A percentile compares a stretch with the other conserved stretches of the same genome.
phyloP scores from a whole-genome alignment of 2,329 filamentous ascomycete genomes.

The Myriosclerotinia curreyana region DNA sequence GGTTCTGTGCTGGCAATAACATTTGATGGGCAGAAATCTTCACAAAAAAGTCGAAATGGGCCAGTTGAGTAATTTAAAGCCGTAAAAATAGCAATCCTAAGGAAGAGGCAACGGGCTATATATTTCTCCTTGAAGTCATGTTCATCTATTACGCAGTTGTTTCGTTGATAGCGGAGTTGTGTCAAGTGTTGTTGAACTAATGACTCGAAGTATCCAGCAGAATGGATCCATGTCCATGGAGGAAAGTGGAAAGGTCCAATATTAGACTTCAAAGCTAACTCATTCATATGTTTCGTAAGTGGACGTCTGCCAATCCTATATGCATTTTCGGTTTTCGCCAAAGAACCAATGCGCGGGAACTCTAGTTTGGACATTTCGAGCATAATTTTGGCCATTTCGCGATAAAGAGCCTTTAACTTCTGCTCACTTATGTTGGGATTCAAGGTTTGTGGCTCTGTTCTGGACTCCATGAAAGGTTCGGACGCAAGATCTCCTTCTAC shows the following conservation, averaged over 20 bases:
- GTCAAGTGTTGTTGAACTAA: slow-evolving; percentile 40
- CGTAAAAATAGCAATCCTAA: slow-evolving; percentile 10
- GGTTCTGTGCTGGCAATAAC: slow-evolving; percentile 37
- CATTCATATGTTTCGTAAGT: slow-evolving; percentile 28
- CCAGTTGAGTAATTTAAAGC: slow-evolving; percentile 16
- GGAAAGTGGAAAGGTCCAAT: slow-evolving; percentile 24
- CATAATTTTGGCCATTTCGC: slow-evolving; percentile 25
- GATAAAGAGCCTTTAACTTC: slow-evolving; percentile 23
- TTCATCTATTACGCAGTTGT: background rate
- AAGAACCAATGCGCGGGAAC: slow-evolving; percentile 27
- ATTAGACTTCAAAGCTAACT: slow-evolving; percentile 28
- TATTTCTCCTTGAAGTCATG: background rate
- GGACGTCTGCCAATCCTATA: slow-evolving; percentile 24
- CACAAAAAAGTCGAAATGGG: slow-evolving; percentile 37
- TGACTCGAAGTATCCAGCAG: slow-evolving; percentile 24
- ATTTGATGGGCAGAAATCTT: slow-evolving; percentile 41
- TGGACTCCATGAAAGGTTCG: slow-evolving; percentile 32
- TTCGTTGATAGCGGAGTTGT: slow-evolving; percentile 35
- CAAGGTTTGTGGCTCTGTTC: slow-evolving; percentile 33
- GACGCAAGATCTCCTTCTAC: slow-evolving; percentile 27
- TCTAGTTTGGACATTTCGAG: slow-evolving; percentile 24
- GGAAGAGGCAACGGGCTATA: background rate
- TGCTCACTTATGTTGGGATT: slow-evolving; percentile 34
- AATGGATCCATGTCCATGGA: slow-evolving; percentile 21
- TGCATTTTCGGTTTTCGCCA: slow-evolving; percentile 18